phyloP scores from a whole-genome alignment of 2,329 filamentous ascomycete species.

The Microsporum audouinii region DNA sequence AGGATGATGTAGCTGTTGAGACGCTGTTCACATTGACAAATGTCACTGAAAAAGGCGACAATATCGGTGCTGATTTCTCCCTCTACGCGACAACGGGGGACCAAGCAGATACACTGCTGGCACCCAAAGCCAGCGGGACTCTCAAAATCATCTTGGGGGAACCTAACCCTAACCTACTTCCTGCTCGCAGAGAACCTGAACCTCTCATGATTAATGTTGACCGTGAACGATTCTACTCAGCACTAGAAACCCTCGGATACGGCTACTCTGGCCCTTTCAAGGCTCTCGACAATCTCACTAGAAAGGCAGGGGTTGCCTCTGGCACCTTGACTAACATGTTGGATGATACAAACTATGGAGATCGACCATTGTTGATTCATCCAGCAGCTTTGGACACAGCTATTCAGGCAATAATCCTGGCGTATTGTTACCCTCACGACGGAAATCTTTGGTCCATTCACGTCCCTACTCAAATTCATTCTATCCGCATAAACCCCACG shows the following conservation, averaged over 20 bases:
- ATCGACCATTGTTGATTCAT: constrained; percentile 9
- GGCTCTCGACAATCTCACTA: constrained; percentile 2
- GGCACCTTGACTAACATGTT: background rate
- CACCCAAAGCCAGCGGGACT: background rate
- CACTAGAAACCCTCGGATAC: background rate
- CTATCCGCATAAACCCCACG: background rate
- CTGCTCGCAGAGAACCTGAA: background rate
- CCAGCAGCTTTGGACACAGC: constrained; percentile 16
- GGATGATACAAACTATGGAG: background rate
- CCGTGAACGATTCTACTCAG: background rate
- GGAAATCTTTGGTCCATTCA: constrained; percentile 12
- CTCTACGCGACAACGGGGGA: background rate
- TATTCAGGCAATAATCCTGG: constrained; percentile 14
- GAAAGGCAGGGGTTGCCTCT: background rate
- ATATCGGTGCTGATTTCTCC: background rate
- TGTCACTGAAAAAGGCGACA: background rate
- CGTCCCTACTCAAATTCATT: constrained; percentile 10
- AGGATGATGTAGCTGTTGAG: background rate
- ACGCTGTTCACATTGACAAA: background rate
- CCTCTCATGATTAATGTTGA: background rate
- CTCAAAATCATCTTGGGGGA: background rate
- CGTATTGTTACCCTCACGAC: constrained; percentile 14
- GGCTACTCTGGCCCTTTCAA: constrained; percentile 10
- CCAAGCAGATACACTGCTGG: background rate
- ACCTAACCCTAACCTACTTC: background rate